Percentiles rank a stretch among this genome's conserved stretches.
Evolutionary conservation across 2,329 filamentous ascomycete species (phyloP).

Genomic region (Ascosphaera acerosa): DNA sequence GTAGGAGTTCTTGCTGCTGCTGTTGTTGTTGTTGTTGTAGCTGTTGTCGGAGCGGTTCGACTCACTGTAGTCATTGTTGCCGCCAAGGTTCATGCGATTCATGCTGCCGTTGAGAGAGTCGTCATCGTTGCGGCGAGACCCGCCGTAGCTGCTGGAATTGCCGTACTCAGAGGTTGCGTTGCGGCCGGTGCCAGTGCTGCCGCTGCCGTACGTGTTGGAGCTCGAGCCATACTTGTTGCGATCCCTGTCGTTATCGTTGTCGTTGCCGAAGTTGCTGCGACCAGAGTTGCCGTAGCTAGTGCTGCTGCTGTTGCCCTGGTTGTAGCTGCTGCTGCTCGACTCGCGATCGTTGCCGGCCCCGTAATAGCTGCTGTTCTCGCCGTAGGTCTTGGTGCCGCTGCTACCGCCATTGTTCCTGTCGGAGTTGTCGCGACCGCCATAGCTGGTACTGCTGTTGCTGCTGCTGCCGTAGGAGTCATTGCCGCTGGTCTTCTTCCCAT

Average conservation of each 20-base stretch:
- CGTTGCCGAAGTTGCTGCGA: background rate
- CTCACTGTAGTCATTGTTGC: background rate
- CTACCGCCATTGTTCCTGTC: slow-evolving; percentile 2
- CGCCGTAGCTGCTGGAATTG: background rate
- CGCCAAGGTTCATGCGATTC: background rate
- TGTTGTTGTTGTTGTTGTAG: background rate
- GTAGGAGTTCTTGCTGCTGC: background rate
- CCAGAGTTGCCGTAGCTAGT: background rate
- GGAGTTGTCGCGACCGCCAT: slow-evolving; percentile 3
- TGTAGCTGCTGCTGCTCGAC: background rate
- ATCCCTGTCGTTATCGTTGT: background rate
- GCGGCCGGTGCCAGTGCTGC: background rate
- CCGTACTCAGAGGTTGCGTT: background rate
- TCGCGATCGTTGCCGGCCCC: background rate
- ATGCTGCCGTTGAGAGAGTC: background rate
- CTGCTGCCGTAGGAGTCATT: background rate
- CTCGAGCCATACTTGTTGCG: background rate
- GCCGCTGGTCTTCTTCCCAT: background rate
- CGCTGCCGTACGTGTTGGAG: background rate
- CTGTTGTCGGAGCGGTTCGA: background rate
- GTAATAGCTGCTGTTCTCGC: background rate
- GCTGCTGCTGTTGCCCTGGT: background rate
- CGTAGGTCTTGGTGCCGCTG: slow-evolving; percentile 3
- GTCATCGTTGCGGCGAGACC: background rate
- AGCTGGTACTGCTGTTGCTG: background rate